Base-by-base conservation (phyloP, 2,329 filamentous ascomycete genomes). In the Aspergillus caelatus region DNA sequence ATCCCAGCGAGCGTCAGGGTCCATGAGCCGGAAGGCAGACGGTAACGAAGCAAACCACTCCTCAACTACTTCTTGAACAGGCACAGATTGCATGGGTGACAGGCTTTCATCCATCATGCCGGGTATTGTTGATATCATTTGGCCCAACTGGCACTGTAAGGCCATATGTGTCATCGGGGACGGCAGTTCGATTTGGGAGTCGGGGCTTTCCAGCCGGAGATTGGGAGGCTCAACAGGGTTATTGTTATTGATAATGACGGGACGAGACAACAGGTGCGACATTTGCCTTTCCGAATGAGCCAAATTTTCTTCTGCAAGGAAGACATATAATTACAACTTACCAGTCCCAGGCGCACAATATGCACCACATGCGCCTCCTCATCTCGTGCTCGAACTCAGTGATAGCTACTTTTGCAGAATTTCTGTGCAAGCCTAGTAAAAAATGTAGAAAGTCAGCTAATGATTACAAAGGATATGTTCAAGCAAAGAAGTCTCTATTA, bases 261-360 rank as follows among this genome's bases (percentile, higher is more conserved):
- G 81, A 5, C 82, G 77, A 10, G 77, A 78, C 8, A 83, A 69
- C 70, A 82, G 74, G 8, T 79, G 67, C 2, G 78, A 77, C 73
- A 83, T 82, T 72, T 74, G 77, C 75, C 77, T 77, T 70, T 16
- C 36, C 43, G 3, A 32, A 39, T 67, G 30, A 61, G 60, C 56
- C 23, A 26, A 9, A 19, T 3, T 4, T 50, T 50, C 23, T 30
- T 7, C 32, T 4, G 10, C 57, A 7, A 4, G 2, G 26, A 58
- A 60, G 9, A 16, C 10, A 16, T 8, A 68, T 5, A 36, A 19
- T 34, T 6, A 73, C 69, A 53, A 39, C 67, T 57, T 72, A 82
- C 81, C 81, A 83, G 58, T 83, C 82, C 82, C 82, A 84, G 43
- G 78, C 66, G 64, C 81, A 83, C 14, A 84, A 67, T 28, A 83